These are phyloP conservation scores for Trametes cingulata DNA, from an alignment of 768 basidiomycete species.

Conservation along the genomic window DNA sequence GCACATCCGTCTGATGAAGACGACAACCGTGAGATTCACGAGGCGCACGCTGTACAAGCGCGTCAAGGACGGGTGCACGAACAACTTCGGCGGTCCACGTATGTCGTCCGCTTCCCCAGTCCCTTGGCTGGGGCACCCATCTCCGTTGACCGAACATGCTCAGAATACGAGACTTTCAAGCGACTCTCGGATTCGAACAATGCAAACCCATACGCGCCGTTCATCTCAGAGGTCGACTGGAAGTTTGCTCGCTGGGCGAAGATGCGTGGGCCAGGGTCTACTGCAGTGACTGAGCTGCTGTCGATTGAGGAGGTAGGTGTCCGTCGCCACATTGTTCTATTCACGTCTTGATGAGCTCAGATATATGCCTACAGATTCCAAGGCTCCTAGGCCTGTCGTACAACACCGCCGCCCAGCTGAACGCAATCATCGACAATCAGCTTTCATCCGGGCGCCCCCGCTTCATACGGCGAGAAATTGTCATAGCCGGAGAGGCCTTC, in stretches of 20 bases:
- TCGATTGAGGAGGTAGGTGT: conserved; percentile 36
- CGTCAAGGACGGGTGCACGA: no score
- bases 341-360: no score
- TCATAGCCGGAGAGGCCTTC: conserved; percentile 31
- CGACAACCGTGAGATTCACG: no score
- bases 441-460: conserved; percentile 3
- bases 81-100: no score
- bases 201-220: background rate
- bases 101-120: no score
- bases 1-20: no score
- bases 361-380: background rate
- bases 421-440: conserved; percentile 32
- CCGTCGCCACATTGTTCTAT: background rate
- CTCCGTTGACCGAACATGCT: no score
- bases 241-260: conserved; percentile 43
- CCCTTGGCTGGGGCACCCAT: no score
- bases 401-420: conserved; percentile 30
- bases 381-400: conserved; percentile 34
- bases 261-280: conserved; percentile 35
- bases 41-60: no score
- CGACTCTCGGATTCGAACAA: no score
- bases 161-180: no score
- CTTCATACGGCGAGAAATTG: conserved; percentile 24
- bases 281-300: conserved; percentile 40
- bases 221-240: conserved; percentile 34